Percentiles rank a stretch among this genome's conserved stretches.
Conservation (phyloP, 148 eudicot species). For the Suaeda aralocaspica region DNA sequence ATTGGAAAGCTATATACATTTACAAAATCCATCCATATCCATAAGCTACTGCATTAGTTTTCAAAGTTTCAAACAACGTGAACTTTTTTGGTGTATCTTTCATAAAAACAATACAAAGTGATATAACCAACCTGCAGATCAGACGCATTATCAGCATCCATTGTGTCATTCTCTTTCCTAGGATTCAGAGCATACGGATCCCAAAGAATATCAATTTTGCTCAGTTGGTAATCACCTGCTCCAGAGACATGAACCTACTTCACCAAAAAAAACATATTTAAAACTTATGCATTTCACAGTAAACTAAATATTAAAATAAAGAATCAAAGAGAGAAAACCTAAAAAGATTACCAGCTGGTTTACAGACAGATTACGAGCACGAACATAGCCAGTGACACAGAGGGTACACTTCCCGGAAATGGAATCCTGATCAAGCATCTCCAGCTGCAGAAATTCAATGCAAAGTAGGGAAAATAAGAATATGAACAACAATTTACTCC, state of each 20-base stretch:
- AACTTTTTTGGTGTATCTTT: not conserved
- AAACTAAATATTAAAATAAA: constrained; percentile 7
- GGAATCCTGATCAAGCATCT: constrained; percentile 44
- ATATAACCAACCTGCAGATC: constrained; percentile 38
- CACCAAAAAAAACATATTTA: constrained; percentile 7
- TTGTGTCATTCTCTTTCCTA: constrained; percentile 66
- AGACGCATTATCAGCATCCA: constrained; percentile 80
- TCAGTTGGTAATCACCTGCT: constrained; percentile 87
- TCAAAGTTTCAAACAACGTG: not conserved
- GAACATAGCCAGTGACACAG: constrained; percentile 76
- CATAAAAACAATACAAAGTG: not conserved
- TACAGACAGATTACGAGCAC: constrained; percentile 72
- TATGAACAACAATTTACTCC: too few relatives aligned
- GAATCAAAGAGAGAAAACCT: not conserved
- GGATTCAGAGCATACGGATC: constrained; percentile 74
- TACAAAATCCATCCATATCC: not conserved
- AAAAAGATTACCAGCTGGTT: constrained; percentile 75
- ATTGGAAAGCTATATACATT: not conserved
- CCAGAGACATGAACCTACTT: constrained; percentile 91
- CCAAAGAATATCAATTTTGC: constrained; percentile 71
- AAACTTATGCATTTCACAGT: constrained; percentile 7
- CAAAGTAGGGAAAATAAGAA: not conserved
- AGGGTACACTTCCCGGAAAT: constrained; percentile 66
- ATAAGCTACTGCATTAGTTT: not conserved
- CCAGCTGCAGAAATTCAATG: constrained; percentile 48